A percentile compares a stretch with the other conserved stretches of the same genome.
These are phyloP conservation scores for Puccinia triticina DNA, from an alignment of 1,284 basidiomycete genomes.

Conservation along the genomic window DNA sequence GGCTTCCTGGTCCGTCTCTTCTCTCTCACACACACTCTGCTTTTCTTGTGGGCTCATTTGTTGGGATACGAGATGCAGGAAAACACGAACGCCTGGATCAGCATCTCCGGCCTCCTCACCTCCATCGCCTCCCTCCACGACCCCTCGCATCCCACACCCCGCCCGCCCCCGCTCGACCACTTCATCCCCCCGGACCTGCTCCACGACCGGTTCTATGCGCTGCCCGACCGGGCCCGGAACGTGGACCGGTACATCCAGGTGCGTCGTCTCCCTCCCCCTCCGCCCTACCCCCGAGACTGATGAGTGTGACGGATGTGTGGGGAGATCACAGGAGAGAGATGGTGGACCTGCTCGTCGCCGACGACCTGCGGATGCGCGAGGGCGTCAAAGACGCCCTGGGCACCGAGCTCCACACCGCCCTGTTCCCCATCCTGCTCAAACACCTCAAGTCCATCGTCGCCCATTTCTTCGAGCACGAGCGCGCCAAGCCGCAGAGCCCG, in stretches of 20 bases:
- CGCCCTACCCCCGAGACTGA: too few species aligned
- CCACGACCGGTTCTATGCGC: slow-evolving; percentile 43
- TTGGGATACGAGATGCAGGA: slow-evolving; percentile 25
- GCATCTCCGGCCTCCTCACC: slow-evolving; percentile 47
- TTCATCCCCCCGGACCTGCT: slow-evolving; percentile 43
- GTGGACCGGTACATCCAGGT: slow-evolving; percentile 49
- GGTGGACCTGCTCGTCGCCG: slow-evolving; percentile 70
- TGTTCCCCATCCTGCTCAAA: slow-evolving; percentile 71
- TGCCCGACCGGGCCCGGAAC: slow-evolving; percentile 34
- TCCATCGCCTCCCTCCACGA: slow-evolving; percentile 45
- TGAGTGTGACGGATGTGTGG: not conserved
- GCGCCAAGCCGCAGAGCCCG: slow-evolving; percentile 54
- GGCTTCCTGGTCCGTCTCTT: slow-evolving; percentile 27
- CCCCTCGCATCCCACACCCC: not conserved
- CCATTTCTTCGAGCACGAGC: slow-evolving; percentile 53
- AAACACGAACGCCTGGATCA: slow-evolving; percentile 50
- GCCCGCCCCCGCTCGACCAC: slow-evolving; percentile 16
- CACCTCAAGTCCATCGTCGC: slow-evolving; percentile 72
- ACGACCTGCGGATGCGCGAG: slow-evolving; percentile 71
- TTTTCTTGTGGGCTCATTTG: not conserved
- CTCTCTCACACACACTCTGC: not conserved
- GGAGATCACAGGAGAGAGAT: slow-evolving; percentile 66
- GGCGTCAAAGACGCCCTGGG: slow-evolving; percentile 78
- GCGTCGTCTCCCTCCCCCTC: too few species aligned
- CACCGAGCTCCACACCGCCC: slow-evolving; percentile 71